Evolutionary conservation across 2,329 filamentous ascomycete genomes (phyloP), one percentile per base, ranked within the genome.

Genomic region (Verticillium nubilum): DNA sequence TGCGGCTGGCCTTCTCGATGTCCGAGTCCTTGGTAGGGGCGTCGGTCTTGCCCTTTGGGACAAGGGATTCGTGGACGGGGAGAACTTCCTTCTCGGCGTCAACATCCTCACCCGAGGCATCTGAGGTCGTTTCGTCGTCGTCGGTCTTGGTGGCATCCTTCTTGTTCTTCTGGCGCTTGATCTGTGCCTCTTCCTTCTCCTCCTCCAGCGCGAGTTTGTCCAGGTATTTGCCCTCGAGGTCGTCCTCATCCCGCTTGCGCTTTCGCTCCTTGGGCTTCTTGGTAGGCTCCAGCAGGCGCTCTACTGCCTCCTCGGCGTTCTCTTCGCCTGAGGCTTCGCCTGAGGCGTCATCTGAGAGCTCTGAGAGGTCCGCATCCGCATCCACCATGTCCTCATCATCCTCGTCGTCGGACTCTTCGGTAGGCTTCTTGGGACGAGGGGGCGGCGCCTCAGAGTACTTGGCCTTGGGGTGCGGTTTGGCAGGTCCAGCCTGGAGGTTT

Each of bases 1-100:
- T 99, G 59, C 95, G 89, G 60, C 85, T 85, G 9, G 94, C 90
- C 77, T 96, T 97, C 60, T 96, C 91, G 2, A 96, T 68, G 64
- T 96, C 90, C 25, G 58, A 73, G 64, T 96, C 90, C 26, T 78
- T 67, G 25, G 76, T 74, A 57, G 73, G 55, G 66, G 61, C 76
- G 61, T 66, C 76, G 2, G 9, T 31, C 73, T 80, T 86, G 75
- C 77, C 82, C 71, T 76, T 74, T 58, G 76, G 79, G 64, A 71
- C 73, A 42, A 84, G 77, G 59, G 81, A 85, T 69, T 87, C 86
- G 66, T 89, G 86, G 47, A 83, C 74, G 4, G 80, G 78, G 9
- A 74, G 64, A 6, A 76, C 76, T 25, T 79, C 76, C 15, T 77
- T 75, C 4, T 75, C 70, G 68, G 86, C 70, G 66, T 83, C 72